These are phyloP conservation scores for Lactarius quietus DNA, from an alignment of 768 basidiomycete species.

Conservation along the genomic window DNA sequence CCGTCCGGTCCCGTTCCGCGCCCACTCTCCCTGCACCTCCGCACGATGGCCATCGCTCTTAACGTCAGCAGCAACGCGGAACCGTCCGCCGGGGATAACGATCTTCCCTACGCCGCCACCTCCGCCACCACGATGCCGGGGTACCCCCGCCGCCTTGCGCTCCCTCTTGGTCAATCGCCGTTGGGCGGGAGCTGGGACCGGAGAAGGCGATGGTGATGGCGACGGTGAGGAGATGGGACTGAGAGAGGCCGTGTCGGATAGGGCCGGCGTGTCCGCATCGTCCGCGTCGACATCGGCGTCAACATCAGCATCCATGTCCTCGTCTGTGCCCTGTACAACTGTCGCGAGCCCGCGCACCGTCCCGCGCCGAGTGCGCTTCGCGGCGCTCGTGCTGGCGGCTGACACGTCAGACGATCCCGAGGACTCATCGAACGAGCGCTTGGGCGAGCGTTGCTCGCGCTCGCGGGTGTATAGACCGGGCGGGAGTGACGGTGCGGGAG, in stretches of 20 bases:
- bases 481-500: conserved; percentile 31
- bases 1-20: conserved; percentile 63
- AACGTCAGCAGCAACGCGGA: conserved; percentile 34
- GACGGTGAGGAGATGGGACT: conserved; percentile 34
- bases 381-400: conserved; percentile 29
- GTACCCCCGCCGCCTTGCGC: conserved; percentile 64
- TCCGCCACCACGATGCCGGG: conserved; percentile 54
- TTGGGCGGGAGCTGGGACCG: conserved; percentile 32
- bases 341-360: conserved; percentile 13
- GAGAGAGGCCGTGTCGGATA: conserved; percentile 38
- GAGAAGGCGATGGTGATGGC: conserved; percentile 29
- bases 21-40: conserved; percentile 51
- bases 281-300: conserved; percentile 33
- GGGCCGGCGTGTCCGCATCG: conserved; percentile 38
- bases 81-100: conserved; percentile 59
- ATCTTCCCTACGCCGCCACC: conserved; percentile 53
- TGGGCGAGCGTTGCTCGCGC: conserved; percentile 45
- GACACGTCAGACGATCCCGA: conserved; percentile 40
- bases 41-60: conserved; percentile 29
- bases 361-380: conserved; percentile 32
- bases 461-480: conserved; percentile 30
- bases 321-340: conserved; percentile 23
- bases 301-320: conserved; percentile 32
- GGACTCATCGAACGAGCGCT: conserved; percentile 58
- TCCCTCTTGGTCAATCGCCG: conserved; percentile 58